Base-by-base conservation (phyloP, 2,329 filamentous ascomycete genomes). In the Hymenotorrendiella dingleyae region DNA sequence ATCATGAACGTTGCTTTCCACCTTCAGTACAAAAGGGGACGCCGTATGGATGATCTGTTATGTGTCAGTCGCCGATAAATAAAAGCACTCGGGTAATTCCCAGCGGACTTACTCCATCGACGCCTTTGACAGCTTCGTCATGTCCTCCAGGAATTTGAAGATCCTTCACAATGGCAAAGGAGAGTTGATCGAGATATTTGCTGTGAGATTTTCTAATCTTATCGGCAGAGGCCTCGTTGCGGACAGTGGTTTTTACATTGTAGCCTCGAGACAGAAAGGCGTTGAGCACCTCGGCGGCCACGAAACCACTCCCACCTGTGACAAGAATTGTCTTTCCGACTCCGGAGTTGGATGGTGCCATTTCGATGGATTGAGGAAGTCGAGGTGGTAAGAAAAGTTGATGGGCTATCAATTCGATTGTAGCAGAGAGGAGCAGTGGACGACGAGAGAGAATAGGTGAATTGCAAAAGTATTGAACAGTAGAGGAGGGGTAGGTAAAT, bases 121-220 rank as follows among this genome's bases (percentile, higher is more conserved):
- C 85, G 0, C 79, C 76, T 4, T 65, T 62, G 35, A 64, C 50
- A 16, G 70, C 60, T 59, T 74, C 64, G 48, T 84, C 74, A 52
- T 91, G 91, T 16, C 82, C 84, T 16, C 74, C 75, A n/a, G 78
- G 72, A 49, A 77, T 61, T 0, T 80, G 78, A 47, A 93, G 78
- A 53, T 94, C 84, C 33, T 77, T 72, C 10, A 93, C 83, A 48
- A 90, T 74, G 4, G 45, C 50, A 30, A 55, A 56, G 2, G 51
- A 54, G 3, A 59, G 32, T 12, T 67, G 64, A 17, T 60, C 54
- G 1, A 57, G 47, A 16, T 71, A 59, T 21, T 60, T 52, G 19
- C 42, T 43, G 45, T 68, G 63, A 0, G 67, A 65, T 6, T 65
- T 52, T 27, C 68, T 49, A 27, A 75, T 63, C 3, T 61, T 61